Evolutionary conservation across 1,284 basidiomycete genomes (phyloP).

Genomic region (Mycosarcoma mackinlayi): DNA sequence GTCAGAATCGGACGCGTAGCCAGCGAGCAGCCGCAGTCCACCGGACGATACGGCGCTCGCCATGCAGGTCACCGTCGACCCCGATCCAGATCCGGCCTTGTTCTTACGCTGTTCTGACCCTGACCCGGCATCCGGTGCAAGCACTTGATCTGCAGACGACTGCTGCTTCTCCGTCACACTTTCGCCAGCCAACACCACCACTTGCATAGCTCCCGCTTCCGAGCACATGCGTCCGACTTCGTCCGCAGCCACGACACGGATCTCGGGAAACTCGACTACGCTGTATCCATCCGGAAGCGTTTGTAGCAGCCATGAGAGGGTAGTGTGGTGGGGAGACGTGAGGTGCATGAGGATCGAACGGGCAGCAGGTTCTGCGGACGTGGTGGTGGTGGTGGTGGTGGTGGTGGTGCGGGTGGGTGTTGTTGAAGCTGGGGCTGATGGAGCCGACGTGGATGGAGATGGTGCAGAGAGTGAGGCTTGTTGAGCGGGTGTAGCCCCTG

Average conservation of each 20-base stretch:
- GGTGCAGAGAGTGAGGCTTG: neutral
- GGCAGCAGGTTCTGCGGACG: neutral
- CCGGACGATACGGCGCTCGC: neutral
- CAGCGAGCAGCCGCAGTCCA: slow-evolving; percentile 7
- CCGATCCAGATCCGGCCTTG: too few relatives aligned
- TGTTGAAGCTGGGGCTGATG: neutral
- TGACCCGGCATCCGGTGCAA: too few relatives aligned
- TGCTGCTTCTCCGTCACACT: neutral
- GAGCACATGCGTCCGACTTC: neutral
- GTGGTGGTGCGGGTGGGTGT: neutral
- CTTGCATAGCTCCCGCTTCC: neutral
- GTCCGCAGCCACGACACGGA: slow-evolving; percentile 2
- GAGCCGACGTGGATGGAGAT: neutral
- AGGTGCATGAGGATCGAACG: slow-evolving; percentile 7
- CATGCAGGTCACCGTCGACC: neutral
- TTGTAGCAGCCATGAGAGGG: slow-evolving; percentile 8
- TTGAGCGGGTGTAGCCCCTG: neutral
- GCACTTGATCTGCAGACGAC: too few relatives aligned
- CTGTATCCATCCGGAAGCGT: slow-evolving; percentile 20
- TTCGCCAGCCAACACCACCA: slow-evolving; percentile 2
- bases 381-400: neutral
- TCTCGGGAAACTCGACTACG: slow-evolving; percentile 26
- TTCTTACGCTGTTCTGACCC: too few relatives aligned
- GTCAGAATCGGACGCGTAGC: slow-evolving; percentile 24
- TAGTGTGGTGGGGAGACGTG: neutral